phyloP scores from a whole-genome alignment of 225 moss, liverwort and hornwort genomes.

The Pleurozium schreberi region DNA sequence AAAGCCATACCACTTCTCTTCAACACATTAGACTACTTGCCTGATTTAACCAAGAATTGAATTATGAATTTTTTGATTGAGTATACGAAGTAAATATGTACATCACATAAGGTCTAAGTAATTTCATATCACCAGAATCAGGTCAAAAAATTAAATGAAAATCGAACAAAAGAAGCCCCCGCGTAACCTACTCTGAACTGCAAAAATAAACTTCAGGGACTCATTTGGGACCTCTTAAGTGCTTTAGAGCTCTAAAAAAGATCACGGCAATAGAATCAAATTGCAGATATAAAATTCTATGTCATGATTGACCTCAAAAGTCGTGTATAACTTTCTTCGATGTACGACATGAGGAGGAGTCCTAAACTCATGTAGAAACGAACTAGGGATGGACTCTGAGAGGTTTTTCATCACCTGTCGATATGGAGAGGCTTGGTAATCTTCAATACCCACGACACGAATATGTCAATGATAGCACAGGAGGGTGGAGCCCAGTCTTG shows the following conservation, averaged over 20 bases:
- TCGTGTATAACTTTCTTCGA: neutral
- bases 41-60: neutral
- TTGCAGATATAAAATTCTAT: neutral
- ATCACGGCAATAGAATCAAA: no score
- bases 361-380: neutral
- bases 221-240: neutral
- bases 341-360: neutral
- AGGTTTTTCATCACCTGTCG: neutral
- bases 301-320: neutral
- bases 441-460: neutral
- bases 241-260: neutral
- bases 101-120: no score
- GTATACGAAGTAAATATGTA: neutral
- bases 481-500: constrained; percentile 8
- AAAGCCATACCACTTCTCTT: neutral
- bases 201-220: neutral
- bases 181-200: neutral
- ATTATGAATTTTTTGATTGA: neutral
- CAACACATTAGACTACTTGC: neutral
- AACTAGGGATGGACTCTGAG: neutral
- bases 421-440: neutral
- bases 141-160: neutral
- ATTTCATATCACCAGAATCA: neutral
- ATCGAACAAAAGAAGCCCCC: no score
- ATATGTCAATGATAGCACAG: neutral